Percentiles rank a stretch among this genome's conserved stretches.
Conservation (phyloP, 2,329 filamentous ascomycete genomes). For the Aschersonia sp. region DNA sequence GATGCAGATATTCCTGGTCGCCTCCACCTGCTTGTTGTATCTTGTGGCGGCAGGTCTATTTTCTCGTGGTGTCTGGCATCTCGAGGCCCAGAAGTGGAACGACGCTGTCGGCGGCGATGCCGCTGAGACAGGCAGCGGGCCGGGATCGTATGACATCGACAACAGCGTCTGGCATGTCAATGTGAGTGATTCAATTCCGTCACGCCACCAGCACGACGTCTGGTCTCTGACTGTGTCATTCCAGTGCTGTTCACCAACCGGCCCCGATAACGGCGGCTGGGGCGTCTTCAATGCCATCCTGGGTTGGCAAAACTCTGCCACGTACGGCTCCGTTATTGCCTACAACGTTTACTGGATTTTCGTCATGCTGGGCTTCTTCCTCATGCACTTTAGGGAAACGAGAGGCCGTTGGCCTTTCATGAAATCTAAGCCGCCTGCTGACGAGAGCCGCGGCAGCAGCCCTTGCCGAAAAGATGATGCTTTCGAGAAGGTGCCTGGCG, state of each 20-base stretch:
- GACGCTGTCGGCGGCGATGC: slow-evolving; percentile 45
- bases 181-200: slow-evolving; percentile 26
- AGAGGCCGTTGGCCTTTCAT: slow-evolving; percentile 34
- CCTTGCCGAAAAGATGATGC: slow-evolving; percentile 12
- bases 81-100: slow-evolving; percentile 59
- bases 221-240: not conserved
- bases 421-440: slow-evolving; percentile 16
- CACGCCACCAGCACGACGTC: not conserved
- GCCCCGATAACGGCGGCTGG: slow-evolving; percentile 67
- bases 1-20: slow-evolving; percentile 62
- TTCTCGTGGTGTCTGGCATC: slow-evolving; percentile 60
- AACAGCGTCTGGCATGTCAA: slow-evolving; percentile 75
- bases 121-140: slow-evolving; percentile 36
- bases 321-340: slow-evolving; percentile 72
- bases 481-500: slow-evolving; percentile 9
- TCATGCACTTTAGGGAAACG: slow-evolving; percentile 52
- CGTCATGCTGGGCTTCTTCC: slow-evolving; percentile 54
- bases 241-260: slow-evolving; percentile 62
- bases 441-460: slow-evolving; percentile 9
- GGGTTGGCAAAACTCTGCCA: slow-evolving; percentile 81
- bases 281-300: slow-evolving; percentile 77
- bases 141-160: slow-evolving; percentile 68
- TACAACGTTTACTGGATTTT: slow-evolving; percentile 82
- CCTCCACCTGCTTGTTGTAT: slow-evolving; percentile 72
- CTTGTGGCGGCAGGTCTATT: slow-evolving; percentile 74